Evolutionary conservation across 129 eudicot species (phyloP).

Genomic region (Tanacetum coccineum): DNA sequence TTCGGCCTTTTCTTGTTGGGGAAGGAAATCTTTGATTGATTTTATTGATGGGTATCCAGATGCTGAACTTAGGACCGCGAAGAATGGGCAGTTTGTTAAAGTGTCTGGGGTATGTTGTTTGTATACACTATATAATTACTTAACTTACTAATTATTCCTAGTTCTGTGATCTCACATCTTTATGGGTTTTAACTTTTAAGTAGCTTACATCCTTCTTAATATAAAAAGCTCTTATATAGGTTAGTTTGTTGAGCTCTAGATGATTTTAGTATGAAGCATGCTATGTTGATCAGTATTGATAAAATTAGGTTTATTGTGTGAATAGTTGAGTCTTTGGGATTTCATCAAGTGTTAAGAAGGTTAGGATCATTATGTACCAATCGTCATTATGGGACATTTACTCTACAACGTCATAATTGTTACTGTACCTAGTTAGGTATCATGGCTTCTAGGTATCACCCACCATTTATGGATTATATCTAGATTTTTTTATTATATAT

Average conservation of each 20-base stretch:
- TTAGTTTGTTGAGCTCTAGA: constrained; percentile 4
- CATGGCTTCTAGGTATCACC: not conserved
- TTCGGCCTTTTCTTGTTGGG: constrained; percentile 52
- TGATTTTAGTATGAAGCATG: constrained; percentile 16
- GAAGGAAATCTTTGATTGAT: constrained; percentile 46
- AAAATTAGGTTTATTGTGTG: not conserved
- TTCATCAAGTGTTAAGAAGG: not conserved
- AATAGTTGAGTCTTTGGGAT: constrained; percentile 6
- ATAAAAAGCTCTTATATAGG: too few species aligned
- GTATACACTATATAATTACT: not conserved
- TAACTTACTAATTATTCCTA: constrained; percentile 1
- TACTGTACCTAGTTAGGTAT: too few species aligned
- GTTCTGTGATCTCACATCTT: not conserved
- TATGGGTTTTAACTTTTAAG: not conserved
- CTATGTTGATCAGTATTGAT: constrained; percentile 9
- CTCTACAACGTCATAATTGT: not conserved
- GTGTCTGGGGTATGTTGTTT: constrained; percentile 67
- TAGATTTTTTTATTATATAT: not conserved
- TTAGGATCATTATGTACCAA: not conserved
- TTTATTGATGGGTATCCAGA: constrained; percentile 62
- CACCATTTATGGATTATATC: constrained; percentile 7
- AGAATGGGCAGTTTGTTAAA: constrained; percentile 69
- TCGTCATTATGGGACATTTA: not conserved
- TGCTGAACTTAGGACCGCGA: constrained; percentile 68
- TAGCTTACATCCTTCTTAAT: constrained; percentile 3